A percentile compares a stretch with the other conserved stretches of the same genome.
Conservation (phyloP, 306 rosid species). For the Echinosophora koreensis region DNA sequence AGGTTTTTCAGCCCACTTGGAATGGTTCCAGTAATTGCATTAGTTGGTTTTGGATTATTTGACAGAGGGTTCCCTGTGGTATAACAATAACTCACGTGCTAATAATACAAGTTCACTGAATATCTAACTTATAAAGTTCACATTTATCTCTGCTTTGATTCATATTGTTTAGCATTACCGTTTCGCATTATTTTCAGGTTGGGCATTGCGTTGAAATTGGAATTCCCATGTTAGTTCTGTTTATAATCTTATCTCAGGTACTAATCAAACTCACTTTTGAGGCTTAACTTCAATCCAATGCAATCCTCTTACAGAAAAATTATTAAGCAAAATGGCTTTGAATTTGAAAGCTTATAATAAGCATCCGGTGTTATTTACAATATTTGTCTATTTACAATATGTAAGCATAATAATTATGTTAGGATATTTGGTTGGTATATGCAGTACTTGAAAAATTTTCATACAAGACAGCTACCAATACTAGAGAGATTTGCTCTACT, state of each 20-base stretch:
- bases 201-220: constrained; percentile 98
- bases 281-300: constrained; percentile 30
- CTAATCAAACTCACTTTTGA: constrained; percentile 24
- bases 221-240: constrained; percentile 89
- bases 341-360: neutral
- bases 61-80: constrained; percentile 99
- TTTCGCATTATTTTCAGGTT: constrained; percentile 63
- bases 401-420: constrained; percentile 15
- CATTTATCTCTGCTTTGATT: neutral
- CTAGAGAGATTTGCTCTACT: constrained; percentile 91
- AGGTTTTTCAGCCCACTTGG: constrained; percentile 99
- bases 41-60: constrained; percentile 93
- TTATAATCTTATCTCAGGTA: constrained; percentile 90
- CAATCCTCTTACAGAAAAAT: neutral
- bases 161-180: neutral
- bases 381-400: neutral
- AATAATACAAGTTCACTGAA: constrained; percentile 5
- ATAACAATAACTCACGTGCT: constrained; percentile 36
- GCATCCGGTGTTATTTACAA: neutral
- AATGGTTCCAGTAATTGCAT: constrained; percentile 97
- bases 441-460: constrained; percentile 91
- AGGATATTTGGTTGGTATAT: constrained; percentile 28
- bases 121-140: neutral
- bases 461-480: constrained; percentile 72
- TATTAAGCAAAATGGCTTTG: neutral